These are phyloP conservation scores for California macrophylla DNA, from an alignment of 441 rosid species.

Conservation along the genomic window DNA sequence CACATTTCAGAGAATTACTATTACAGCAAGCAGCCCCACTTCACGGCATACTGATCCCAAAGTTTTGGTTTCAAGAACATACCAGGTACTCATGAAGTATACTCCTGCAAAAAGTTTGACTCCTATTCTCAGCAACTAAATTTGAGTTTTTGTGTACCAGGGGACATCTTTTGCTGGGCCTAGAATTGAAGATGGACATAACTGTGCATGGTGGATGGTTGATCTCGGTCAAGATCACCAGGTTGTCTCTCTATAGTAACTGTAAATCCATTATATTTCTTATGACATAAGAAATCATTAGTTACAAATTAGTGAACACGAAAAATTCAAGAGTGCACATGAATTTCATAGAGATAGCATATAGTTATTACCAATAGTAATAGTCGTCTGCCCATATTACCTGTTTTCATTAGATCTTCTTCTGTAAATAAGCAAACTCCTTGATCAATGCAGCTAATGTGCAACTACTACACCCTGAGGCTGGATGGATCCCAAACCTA, in stretches of 20 bases:
- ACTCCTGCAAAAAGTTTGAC: slow-evolving; percentile 1
- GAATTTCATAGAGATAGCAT: not conserved
- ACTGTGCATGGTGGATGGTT: slow-evolving; percentile 86
- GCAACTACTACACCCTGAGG: slow-evolving; percentile 83
- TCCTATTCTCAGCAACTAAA: not conserved
- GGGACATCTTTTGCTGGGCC: slow-evolving; percentile 87
- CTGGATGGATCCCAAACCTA: slow-evolving; percentile 84
- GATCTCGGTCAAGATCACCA: slow-evolving; percentile 89
- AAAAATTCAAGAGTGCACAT: not conserved
- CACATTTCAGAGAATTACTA: slow-evolving; percentile 51
- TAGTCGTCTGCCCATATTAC: not conserved
- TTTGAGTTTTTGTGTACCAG: slow-evolving; percentile 25
- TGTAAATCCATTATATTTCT: not conserved
- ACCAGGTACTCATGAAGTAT: slow-evolving; percentile 41
- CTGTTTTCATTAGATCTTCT: not conserved
- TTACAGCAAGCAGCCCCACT: slow-evolving; percentile 75
- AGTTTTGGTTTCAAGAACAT: slow-evolving; percentile 73
- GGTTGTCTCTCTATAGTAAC: slow-evolving; percentile 31
- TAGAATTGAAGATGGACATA: slow-evolving; percentile 58
- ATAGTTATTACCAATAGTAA: not conserved
- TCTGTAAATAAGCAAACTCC: not conserved
- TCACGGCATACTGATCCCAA: slow-evolving; percentile 88
- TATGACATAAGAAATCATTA: not conserved
- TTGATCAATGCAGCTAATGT: slow-evolving; percentile 66
- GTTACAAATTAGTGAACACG: not conserved